These are phyloP conservation scores for Vitis hybrid DNA, from an alignment of 177 flowering plant genomes.

Conservation along the genomic window DNA sequence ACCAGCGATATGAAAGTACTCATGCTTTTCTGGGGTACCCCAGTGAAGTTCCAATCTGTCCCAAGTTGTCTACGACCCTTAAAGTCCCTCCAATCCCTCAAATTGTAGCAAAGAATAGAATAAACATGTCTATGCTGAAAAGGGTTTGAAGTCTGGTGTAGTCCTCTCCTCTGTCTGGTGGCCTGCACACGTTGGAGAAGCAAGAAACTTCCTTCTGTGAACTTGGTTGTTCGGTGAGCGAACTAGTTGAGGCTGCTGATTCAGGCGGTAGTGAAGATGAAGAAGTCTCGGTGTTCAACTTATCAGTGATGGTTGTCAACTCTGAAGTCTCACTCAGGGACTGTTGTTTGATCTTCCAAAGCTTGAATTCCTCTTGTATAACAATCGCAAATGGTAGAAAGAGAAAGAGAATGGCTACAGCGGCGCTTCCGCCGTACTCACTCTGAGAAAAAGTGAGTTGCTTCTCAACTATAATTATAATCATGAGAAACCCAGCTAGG, in stretches of 20 bases:
- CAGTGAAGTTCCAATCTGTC: conserved; percentile 66
- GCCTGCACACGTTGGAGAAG: no score
- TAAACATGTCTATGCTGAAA: no score
- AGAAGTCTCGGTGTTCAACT: conserved; percentile 3
- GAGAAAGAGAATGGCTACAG: conserved; percentile 30
- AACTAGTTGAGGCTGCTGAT: neutral
- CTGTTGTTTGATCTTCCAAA: conserved; percentile 17
- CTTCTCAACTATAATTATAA: conserved; percentile 33
- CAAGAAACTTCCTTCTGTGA: neutral
- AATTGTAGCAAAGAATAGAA: no score
- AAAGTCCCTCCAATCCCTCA: conserved; percentile 33
- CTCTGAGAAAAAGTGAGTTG: conserved; percentile 5
- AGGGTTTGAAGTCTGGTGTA: no score
- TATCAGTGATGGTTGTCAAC: conserved; percentile 20
- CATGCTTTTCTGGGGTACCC: conserved; percentile 48
- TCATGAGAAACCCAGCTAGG: conserved; percentile 40
- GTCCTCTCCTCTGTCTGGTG: no score
- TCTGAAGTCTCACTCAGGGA: conserved; percentile 8
- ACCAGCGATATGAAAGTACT: conserved; percentile 72
- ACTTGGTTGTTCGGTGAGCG: neutral
- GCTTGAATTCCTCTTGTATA: conserved; percentile 28
- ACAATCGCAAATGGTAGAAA: conserved; percentile 37
- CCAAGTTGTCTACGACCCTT: conserved; percentile 75
- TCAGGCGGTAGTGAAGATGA: neutral
- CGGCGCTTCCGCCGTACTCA: conserved; percentile 34